Evolutionary conservation across 169 alveolate species (phyloP), one percentile per base, ranked within the genome.

Genomic region (Plasmodium chabaudi): DNA sequence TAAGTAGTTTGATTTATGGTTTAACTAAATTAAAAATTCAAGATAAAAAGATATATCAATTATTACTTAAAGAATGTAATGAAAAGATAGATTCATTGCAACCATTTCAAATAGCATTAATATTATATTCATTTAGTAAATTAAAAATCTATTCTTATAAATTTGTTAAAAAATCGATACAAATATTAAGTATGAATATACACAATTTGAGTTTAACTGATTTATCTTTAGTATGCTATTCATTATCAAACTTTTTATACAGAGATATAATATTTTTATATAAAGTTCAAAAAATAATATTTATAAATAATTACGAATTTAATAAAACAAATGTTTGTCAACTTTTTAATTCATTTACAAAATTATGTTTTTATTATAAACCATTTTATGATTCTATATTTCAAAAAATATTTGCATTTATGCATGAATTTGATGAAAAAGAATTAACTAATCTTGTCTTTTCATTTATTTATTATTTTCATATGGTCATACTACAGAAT

Each of bases 401-500:
- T 46, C 79, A 39, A 53, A 67, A 70, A 55, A 82, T 82, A 55
- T n/a, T 65, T 7, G 13, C 42, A 2, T 82, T 23, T 46, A 65
- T 82, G 51, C 90, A 82, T 60, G 72, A 82, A 23, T 82, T 82
- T 44, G 42, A 46, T 56, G 90, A 82, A 70, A 82, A 82, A 34
- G 90, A 82, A 59, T 46, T 82, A 17, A 70, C 67, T 2, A 82
- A 82, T 70, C 9, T 82, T 10, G 72, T 70, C 1, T 70, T 67
- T 49, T 82, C 90, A 57, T 82, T 82, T 46, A 56, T 70, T n/a
- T 82, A 82, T n/a, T 82, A 82, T 21, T 82, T 82, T 5, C 90
- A 82, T 51, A 56, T 67, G 84, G 60, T 6, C 10, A 39, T 9
- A 25, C 9, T 82, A 47, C 44, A 56, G 12, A 19, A 15, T 3